phyloP scores from a whole-genome alignment of 2,329 filamentous ascomycete species.

The Pseudocercospora crystallina region DNA sequence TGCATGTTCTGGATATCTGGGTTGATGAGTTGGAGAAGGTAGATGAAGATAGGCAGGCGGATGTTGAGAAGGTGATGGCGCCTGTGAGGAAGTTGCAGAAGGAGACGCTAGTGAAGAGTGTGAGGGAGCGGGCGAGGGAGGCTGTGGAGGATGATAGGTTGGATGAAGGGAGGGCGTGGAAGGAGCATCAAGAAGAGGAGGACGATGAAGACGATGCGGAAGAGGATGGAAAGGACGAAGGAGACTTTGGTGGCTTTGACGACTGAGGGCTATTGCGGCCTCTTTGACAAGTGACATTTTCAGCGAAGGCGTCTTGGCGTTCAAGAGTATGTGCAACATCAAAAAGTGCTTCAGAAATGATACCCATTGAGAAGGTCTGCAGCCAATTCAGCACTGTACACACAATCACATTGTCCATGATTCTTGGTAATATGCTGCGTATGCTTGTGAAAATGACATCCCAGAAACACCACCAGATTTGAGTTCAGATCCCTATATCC shows the following conservation, averaged over 20 bases:
- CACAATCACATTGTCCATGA: no score
- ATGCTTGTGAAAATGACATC: no score
- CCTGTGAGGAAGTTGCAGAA: constrained; percentile 58
- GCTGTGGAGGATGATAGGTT: constrained; percentile 72
- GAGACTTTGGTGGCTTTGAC: constrained; percentile 59
- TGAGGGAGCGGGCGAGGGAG: constrained; percentile 69
- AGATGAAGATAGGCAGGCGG: constrained; percentile 45
- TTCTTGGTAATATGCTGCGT: no score
- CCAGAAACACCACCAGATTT: no score
- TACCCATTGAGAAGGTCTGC: no score
- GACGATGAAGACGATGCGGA: constrained; percentile 53
- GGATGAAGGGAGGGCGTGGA: constrained; percentile 49
- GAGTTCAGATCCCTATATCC: no score
- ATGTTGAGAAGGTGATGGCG: constrained; percentile 52
- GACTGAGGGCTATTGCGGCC: constrained; percentile 49
- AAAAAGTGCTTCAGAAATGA: no score
- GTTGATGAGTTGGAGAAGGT: constrained; percentile 82
- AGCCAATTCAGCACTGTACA: no score
- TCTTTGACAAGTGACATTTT: not conserved
- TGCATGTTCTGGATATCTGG: constrained; percentile 89
- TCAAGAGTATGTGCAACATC: not conserved
- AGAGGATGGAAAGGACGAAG: constrained; percentile 39
- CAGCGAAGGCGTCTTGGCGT: constrained; percentile 2
- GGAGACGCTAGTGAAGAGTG: constrained; percentile 65
- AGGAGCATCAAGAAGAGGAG: constrained; percentile 43